phyloP scores from a whole-genome alignment of 176 grass and related monocot species.

The Bothriochloa decipiens region DNA sequence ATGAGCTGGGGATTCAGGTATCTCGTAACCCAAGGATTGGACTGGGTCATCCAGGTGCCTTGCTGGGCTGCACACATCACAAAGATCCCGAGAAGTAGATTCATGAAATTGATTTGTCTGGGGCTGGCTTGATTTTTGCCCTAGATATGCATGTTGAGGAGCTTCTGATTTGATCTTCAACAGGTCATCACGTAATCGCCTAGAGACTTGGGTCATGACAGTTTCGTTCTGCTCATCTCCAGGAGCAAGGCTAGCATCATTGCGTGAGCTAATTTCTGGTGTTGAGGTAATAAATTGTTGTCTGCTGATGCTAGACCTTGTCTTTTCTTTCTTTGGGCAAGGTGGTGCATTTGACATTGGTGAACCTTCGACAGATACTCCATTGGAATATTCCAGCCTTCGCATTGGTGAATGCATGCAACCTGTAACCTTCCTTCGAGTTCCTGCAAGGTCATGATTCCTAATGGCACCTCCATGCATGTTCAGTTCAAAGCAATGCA shows the following conservation, averaged over 20 bases:
- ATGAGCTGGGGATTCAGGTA: conserved; percentile 53
- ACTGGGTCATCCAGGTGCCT: conserved; percentile 36
- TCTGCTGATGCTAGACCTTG: conserved; percentile 38
- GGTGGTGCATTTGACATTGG: conserved; percentile 31
- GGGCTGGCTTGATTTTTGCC: conserved; percentile 32
- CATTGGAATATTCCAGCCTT: conserved; percentile 57
- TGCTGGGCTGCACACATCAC: conserved; percentile 31
- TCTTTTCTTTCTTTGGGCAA: conserved; percentile 34
- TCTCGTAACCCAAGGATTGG: conserved; percentile 30
- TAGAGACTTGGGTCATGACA: conserved; percentile 50
- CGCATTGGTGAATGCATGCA: conserved; percentile 61
- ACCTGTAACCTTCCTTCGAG: conserved; percentile 35
- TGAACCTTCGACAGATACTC: conserved; percentile 38
- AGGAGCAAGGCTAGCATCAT: conserved; percentile 17
- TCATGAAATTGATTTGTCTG: conserved; percentile 39
- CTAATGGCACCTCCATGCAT: conserved; percentile 47
- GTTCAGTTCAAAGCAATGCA: conserved; percentile 93
- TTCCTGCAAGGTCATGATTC: conserved; percentile 43
- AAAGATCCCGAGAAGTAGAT: conserved; percentile 26
- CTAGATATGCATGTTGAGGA: conserved; percentile 48
- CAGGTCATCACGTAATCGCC: conserved; percentile 46
- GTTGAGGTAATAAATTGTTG: conserved; percentile 35
- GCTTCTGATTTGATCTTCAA: conserved; percentile 57
- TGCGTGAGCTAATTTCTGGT: conserved; percentile 30
- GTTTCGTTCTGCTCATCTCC: conserved; percentile 47